Evolutionary conservation across 768 basidiomycete genomes (phyloP).

Genomic region (Suillus sp.): DNA sequence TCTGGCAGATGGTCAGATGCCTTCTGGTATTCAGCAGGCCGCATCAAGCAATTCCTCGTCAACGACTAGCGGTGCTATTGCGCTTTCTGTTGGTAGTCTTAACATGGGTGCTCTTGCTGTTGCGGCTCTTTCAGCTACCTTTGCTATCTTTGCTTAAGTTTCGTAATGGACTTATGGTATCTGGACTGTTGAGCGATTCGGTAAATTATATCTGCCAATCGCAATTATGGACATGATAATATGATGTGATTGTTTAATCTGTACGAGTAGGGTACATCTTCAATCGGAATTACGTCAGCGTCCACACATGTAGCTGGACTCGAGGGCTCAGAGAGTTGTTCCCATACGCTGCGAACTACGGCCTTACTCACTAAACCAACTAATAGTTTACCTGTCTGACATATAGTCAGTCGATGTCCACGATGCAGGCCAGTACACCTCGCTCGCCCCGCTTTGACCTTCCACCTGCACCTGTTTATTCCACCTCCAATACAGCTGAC

Average conservation of each 20-base stretch:
- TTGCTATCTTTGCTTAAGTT: constrained; percentile 37
- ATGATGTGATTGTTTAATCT: neutral
- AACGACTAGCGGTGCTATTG: constrained; percentile 20
- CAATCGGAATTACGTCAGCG: constrained; percentile 2
- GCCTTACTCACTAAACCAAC: neutral
- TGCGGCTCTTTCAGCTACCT: constrained; percentile 36
- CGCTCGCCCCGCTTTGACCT: constrained; percentile 39
- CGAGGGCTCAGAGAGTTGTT: neutral
- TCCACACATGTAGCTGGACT: neutral
- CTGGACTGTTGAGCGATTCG: neutral
- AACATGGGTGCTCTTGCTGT: constrained; percentile 31
- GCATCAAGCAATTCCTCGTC: constrained; percentile 26
- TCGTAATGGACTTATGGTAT: neutral
- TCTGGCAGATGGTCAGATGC: constrained; percentile 33
- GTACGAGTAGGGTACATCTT: neutral
- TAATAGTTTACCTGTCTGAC: neutral
- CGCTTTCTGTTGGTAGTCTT: constrained; percentile 26
- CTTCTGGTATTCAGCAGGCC: constrained; percentile 28
- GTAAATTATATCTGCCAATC: neutral
- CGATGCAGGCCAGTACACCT: constrained; percentile 27
- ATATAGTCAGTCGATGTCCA: constrained; percentile 25
- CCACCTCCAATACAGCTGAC: constrained; percentile 43
- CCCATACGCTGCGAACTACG: constrained; percentile 5
- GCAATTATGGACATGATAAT: neutral
- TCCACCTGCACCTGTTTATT: constrained; percentile 33